These are phyloP conservation scores for Tulasnella sp. DNA, from an alignment of 768 basidiomycete species.

Conservation along the genomic window DNA sequence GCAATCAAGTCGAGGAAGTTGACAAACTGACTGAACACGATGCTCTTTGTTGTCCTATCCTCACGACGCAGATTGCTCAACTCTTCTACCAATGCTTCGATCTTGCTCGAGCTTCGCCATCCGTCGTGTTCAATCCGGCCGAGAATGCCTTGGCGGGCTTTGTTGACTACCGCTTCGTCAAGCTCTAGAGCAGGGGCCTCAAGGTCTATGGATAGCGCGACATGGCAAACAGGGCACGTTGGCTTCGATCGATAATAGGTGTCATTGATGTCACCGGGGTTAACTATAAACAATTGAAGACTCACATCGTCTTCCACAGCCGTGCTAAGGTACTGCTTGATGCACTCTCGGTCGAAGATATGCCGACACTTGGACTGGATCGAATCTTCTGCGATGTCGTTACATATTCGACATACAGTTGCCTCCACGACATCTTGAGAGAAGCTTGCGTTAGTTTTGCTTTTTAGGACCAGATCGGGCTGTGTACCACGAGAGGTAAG, in stretches of 20 bases:
- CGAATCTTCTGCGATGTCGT: slow-evolving; percentile 93
- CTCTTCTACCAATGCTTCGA: slow-evolving; percentile 93
- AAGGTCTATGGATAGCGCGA: slow-evolving; percentile 88
- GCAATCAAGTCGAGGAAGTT: slow-evolving; percentile 76
- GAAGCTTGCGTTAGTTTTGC: slow-evolving; percentile 50
- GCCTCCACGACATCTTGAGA: slow-evolving; percentile 55
- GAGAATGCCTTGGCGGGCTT: slow-evolving; percentile 78
- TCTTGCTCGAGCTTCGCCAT: slow-evolving; percentile 95
- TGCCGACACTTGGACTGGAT: slow-evolving; percentile 89
- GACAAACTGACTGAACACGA: slow-evolving; percentile 95
- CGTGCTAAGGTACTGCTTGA: slow-evolving; percentile 79
- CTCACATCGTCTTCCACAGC: slow-evolving; percentile 52
- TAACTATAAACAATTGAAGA: slow-evolving; percentile 7
- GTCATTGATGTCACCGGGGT: neutral
- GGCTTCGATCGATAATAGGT: slow-evolving; percentile 38
- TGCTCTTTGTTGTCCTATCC: slow-evolving; percentile 87
- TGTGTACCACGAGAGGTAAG: slow-evolving; percentile 22
- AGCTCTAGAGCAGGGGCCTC: slow-evolving; percentile 86
- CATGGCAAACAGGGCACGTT: slow-evolving; percentile 88
- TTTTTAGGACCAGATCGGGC: slow-evolving; percentile 85
- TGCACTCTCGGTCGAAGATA: slow-evolving; percentile 93
- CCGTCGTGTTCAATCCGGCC: slow-evolving; percentile 78
- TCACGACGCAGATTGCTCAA: slow-evolving; percentile 69
- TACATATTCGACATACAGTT: slow-evolving; percentile 88
- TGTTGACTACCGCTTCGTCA: slow-evolving; percentile 38